Percentiles rank a stretch among this genome's conserved stretches.
Conservation (phyloP, 352 stramenopile species). For the Peronospora destructor region DNA sequence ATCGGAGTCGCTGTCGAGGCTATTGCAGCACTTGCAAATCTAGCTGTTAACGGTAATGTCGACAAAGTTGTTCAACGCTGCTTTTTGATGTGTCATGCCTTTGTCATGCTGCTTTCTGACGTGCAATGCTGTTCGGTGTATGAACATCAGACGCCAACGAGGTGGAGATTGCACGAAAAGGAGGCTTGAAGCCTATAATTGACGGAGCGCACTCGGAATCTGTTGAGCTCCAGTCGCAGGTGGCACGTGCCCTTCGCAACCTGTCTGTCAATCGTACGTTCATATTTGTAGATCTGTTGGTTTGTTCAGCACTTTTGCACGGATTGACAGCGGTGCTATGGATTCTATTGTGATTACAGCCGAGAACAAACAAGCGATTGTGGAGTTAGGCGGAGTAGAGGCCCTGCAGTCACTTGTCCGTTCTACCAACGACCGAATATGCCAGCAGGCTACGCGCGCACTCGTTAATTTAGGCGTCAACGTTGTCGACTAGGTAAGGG, state of each 20-base stretch:
- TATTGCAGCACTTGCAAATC: constrained; percentile 90
- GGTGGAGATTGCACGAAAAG: constrained; percentile 83
- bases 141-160: constrained; percentile 85
- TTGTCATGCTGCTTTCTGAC: constrained; percentile 1
- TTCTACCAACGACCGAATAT: constrained; percentile 83
- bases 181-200: constrained; percentile 88
- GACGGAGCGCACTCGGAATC: constrained; percentile 70
- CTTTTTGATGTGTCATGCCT: background rate
- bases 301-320: background rate
- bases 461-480: constrained; percentile 86
- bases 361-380: constrained; percentile 87
- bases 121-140: background rate
- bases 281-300: background rate
- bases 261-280: constrained; percentile 88
- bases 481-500: constrained; percentile 49
- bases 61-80: background rate
- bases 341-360: constrained; percentile 28
- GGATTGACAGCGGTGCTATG: background rate
- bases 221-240: constrained; percentile 82
- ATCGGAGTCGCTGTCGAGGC: constrained; percentile 86
- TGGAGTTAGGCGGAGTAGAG: constrained; percentile 74
- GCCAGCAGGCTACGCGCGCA: constrained; percentile 80
- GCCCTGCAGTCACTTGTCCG: constrained; percentile 72
- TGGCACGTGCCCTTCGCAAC: constrained; percentile 89
- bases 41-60: constrained; percentile 87